Evolutionary conservation across 805 yeast genomes (phyloP).

Genomic region (Zygosaccharomyces lentus): DNA sequence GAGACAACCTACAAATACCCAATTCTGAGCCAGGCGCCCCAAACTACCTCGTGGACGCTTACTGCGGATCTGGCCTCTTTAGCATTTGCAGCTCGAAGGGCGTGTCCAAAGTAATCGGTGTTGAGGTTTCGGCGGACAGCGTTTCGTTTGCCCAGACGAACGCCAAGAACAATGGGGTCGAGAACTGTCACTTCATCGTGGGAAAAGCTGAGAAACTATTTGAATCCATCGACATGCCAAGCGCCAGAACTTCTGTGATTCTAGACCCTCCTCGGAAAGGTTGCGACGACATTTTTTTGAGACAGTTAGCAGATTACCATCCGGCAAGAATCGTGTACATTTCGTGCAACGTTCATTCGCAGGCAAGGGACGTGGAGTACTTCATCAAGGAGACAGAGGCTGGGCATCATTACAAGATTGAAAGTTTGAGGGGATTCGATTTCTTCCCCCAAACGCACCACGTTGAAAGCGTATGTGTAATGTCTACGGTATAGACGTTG

Average conservation of each 20-base stretch:
- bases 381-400: slow-evolving; percentile 62
- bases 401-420: slow-evolving; percentile 64
- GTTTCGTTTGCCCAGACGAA: slow-evolving; percentile 82
- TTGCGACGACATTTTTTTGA: slow-evolving; percentile 81
- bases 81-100: slow-evolving; percentile 78
- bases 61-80: slow-evolving; percentile 94
- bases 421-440: slow-evolving; percentile 88
- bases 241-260: slow-evolving; percentile 76
- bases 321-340: slow-evolving; percentile 91
- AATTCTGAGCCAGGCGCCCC: slow-evolving; percentile 43
- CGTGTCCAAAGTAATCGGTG: slow-evolving; percentile 86
- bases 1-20: slow-evolving; percentile 55
- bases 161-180: slow-evolving; percentile 68
- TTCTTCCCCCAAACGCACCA: slow-evolving; percentile 95
- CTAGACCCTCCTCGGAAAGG: slow-evolving; percentile 98
- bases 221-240: slow-evolving; percentile 70
- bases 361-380: slow-evolving; percentile 88
- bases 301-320: slow-evolving; percentile 74
- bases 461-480: slow-evolving; percentile 82
- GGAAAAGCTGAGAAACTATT: slow-evolving; percentile 93
- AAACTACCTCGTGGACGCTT: slow-evolving; percentile 82
- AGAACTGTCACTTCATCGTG: slow-evolving; percentile 76
- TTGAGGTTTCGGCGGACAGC: slow-evolving; percentile 87
- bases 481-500: slow-evolving; percentile 34
- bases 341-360: slow-evolving; percentile 96